Evolutionary conservation across 495 filamentous ascomycete species (phyloP), one percentile per base, ranked within the genome.

Genomic region (Antarctomyces pellizariae): DNA sequence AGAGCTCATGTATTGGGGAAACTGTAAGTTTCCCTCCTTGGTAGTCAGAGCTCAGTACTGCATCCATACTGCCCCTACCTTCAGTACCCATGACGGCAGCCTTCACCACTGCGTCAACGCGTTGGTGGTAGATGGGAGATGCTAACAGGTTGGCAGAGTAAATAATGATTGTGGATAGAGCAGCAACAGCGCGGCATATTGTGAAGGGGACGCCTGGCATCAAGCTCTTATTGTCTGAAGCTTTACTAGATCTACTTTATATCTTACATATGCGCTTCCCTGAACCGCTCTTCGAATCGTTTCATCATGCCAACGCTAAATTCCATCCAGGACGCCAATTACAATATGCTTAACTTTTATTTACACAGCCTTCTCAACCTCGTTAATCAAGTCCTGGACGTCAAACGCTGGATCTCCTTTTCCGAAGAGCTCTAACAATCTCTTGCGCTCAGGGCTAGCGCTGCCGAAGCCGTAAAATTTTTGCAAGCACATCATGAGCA

Each of bases 401-500:
- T 59, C 77, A 46, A 93, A 95, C 28, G 48, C 51, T 35, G 52
- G 49, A 51, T 84, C 82, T 1, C 82, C 84, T 30, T 50, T 52
- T 3, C 59, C 71, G 46, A 93, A 95, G 59, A 70, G 67, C 46
- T 77, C 72, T 44, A 95, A 46, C 45, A 95, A 42, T 53, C 60
- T 47, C 50, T 50, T 66, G 50, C 66, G 52, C 47, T 49, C 49
- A 29, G 36, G 45, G 13, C 60, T 55, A 16, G 50, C 50, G 15
- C 39, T 44, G 6, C 54, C 54, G 1, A 58, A 60, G 8, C 71
- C 79, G 44, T 95, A 97, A 47, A 95, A 97, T 48, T 78, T 71
- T 61, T 95, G 86, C 54, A 97, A 49, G 24, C 79, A 77, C 61
- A 90, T 76, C n/a, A 89, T 59, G 38, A 97, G 44, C 79, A 75